A percentile compares a stretch with the other conserved stretches of the same genome.
Conservation (phyloP, 257 asterid species). For the Solanum etuberosum region DNA sequence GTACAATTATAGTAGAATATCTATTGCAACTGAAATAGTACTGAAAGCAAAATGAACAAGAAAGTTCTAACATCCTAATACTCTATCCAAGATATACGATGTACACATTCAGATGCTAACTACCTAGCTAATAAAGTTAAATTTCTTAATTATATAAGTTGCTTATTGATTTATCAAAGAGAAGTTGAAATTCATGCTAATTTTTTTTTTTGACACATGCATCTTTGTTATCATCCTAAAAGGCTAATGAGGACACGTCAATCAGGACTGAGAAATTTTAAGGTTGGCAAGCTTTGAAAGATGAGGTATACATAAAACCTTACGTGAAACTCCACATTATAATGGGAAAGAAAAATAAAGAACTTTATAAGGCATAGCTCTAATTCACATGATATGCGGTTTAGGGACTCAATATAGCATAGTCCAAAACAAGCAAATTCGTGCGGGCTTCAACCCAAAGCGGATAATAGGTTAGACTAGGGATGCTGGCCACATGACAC, state of each 20-base stretch:
- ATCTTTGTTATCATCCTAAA: no score
- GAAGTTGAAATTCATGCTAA: background rate
- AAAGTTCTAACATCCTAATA: background rate
- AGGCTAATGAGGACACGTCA: rapidly evolving
- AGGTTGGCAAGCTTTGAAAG: background rate
- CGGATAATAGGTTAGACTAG: background rate
- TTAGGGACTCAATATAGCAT: no score
- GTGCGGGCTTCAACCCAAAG: background rate
- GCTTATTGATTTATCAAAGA: background rate
- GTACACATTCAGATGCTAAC: background rate
- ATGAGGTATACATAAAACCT: no score
- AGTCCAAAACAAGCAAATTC: background rate
- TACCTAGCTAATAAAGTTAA: background rate
- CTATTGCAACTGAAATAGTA: background rate
- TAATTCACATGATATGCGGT: background rate
- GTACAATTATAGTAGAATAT: no score
- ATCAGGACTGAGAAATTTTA: background rate
- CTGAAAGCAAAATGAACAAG: background rate
- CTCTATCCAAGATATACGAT: background rate
- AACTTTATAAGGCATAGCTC: background rate
- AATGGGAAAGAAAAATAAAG: background rate
- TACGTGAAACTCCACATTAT: background rate
- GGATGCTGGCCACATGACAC: background rate
- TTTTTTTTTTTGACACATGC: background rate
- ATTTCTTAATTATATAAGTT: no score